These are phyloP conservation scores for Alternaria solani DNA, from an alignment of 2,329 filamentous ascomycete species.

Conservation along the genomic window DNA sequence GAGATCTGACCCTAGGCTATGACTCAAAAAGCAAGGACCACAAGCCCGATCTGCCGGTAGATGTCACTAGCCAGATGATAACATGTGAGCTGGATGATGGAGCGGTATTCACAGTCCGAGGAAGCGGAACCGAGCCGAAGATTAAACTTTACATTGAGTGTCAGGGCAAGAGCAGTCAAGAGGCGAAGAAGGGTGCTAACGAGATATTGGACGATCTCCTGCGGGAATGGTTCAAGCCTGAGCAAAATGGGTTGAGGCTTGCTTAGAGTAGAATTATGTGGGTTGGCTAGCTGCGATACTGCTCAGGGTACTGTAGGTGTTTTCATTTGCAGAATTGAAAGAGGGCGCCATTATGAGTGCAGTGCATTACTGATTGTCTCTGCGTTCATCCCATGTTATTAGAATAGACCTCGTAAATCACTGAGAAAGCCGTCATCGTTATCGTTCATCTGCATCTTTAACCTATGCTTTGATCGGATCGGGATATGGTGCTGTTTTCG, in stretches of 20 bases:
- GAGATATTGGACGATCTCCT: slow-evolving; percentile 57
- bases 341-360: background rate
- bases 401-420: background rate
- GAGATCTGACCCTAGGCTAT: slow-evolving; percentile 68
- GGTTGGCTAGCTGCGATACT: background rate
- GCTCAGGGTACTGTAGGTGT: background rate
- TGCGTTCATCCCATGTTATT: background rate
- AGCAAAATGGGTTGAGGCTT: slow-evolving; percentile 45
- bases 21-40: slow-evolving; percentile 64
- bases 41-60: slow-evolving; percentile 64
- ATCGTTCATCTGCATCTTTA: background rate
- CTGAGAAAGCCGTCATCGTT: background rate
- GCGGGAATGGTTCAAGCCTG: slow-evolving; percentile 59
- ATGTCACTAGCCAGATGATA: slow-evolving; percentile 69
- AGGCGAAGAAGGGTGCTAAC: slow-evolving; percentile 55
- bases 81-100: slow-evolving; percentile 65
- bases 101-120: slow-evolving; percentile 67
- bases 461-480: background rate
- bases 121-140: slow-evolving; percentile 72
- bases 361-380: background rate
- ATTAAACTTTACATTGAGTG: slow-evolving; percentile 68
- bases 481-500: background rate
- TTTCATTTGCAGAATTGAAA: background rate
- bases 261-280: slow-evolving; percentile 20
- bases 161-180: slow-evolving; percentile 51